Evolutionary conservation across 1,139 yeast genomes (phyloP).

Genomic region (Suhomyces taliae): DNA sequence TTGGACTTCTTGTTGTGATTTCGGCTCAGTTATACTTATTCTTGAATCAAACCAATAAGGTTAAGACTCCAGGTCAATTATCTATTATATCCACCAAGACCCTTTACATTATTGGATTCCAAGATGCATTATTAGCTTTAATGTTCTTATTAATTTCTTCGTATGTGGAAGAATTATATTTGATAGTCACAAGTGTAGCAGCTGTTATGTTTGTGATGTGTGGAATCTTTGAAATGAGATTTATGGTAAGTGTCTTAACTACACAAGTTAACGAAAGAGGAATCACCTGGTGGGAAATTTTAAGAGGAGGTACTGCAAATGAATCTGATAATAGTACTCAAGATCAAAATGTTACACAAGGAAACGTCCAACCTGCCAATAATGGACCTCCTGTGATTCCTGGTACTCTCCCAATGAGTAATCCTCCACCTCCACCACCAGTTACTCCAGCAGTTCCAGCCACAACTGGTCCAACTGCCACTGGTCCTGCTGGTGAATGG

Average conservation of each 20-base stretch:
- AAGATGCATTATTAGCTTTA: slow-evolving; percentile 72
- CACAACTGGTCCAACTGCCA: neutral
- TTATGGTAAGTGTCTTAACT: slow-evolving; percentile 65
- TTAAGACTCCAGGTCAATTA: slow-evolving; percentile 79
- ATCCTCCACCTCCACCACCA: slow-evolving; percentile 5
- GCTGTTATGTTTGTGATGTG: slow-evolving; percentile 70
- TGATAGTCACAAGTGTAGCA: slow-evolving; percentile 69
- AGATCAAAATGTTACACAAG: neutral
- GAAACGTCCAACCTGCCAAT: neutral
- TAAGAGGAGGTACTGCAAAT: slow-evolving; percentile 43
- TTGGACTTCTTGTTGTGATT: slow-evolving; percentile 49
- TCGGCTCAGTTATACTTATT: slow-evolving; percentile 31
- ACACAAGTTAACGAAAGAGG: slow-evolving; percentile 76
- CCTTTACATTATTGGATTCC: slow-evolving; percentile 62
- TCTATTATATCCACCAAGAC: slow-evolving; percentile 37
- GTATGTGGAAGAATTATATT: slow-evolving; percentile 54
- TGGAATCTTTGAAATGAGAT: slow-evolving; percentile 75
- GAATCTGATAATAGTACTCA: slow-evolving; percentile 6
- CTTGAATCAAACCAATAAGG: slow-evolving; percentile 63
- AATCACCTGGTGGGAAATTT: slow-evolving; percentile 62
- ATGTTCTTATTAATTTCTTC: slow-evolving; percentile 60
- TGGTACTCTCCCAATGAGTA: slow-evolving; percentile 4
- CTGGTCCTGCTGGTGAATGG: slow-evolving; percentile 16
- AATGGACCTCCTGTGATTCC: slow-evolving; percentile 1
- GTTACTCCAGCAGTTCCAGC: slow-evolving; percentile 9